Conservation (phyloP, 345 rosid species). For the Mangifera indica region DNA sequence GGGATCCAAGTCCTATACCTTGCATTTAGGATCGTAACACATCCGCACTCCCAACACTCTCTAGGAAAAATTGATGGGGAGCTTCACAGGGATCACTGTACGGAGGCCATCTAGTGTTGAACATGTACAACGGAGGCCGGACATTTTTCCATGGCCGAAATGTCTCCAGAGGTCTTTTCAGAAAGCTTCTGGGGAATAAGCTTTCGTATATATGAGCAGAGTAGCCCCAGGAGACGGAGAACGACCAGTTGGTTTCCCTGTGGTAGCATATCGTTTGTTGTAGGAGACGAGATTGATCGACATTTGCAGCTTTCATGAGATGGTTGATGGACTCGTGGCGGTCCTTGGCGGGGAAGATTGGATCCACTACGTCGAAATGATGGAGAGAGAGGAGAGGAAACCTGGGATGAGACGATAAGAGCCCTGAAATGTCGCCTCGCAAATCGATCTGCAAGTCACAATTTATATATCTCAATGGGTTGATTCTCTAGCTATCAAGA, state of each 20-base stretch:
- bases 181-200: constrained; percentile 44
- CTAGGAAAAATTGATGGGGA: constrained; percentile 64
- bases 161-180: constrained; percentile 50
- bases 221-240: constrained; percentile 70
- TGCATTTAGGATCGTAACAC: too few relatives aligned
- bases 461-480: too few relatives aligned
- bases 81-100: constrained; percentile 45
- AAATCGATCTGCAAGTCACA: constrained; percentile 51
- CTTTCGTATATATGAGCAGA: constrained; percentile 54
- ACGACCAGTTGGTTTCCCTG: constrained; percentile 48
- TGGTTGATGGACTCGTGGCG: constrained; percentile 45
- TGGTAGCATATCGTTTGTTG: constrained; percentile 70
- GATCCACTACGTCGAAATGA: constrained; percentile 54
- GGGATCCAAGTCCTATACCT: too few relatives aligned
- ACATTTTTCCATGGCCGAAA: constrained; percentile 46
- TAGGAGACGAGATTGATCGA: constrained; percentile 50
- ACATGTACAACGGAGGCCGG: constrained; percentile 44
- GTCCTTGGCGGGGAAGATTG: constrained; percentile 55
- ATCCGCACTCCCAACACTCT: neutral
- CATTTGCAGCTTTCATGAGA: constrained; percentile 53
- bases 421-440: constrained; percentile 58
- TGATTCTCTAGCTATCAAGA: too few relatives aligned
- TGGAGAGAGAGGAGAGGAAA: constrained; percentile 56
- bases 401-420: constrained; percentile 63
- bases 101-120: constrained; percentile 41